Conservation (phyloP, 352 stramenopile species). For the Phytophthora megakarya region DNA sequence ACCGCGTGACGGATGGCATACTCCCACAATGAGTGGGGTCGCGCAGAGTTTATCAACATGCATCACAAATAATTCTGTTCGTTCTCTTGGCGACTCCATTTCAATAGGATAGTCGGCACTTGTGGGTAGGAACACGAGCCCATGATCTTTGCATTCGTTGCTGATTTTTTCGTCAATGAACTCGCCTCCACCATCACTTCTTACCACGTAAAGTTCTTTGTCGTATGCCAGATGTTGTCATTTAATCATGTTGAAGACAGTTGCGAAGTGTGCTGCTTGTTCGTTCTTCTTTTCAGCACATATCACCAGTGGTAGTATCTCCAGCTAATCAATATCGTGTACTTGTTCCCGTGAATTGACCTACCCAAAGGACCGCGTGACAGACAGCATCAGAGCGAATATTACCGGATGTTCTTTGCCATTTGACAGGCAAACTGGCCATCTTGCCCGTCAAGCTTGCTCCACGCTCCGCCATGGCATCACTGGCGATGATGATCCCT, state of each 20-base stretch:
- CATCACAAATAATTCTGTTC: background rate
- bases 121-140: background rate
- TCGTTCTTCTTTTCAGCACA: background rate
- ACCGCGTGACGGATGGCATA: constrained; percentile 2
- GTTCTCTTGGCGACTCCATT: constrained; percentile 3
- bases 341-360: too few species aligned
- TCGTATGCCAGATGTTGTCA: background rate
- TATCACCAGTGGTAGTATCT: background rate
- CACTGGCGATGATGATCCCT: background rate
- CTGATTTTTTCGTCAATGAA: background rate
- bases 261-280: too few species aligned
- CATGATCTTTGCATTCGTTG: background rate
- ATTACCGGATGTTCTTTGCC: too few species aligned
- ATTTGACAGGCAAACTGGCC: background rate
- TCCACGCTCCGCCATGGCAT: background rate
- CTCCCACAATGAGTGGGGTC: constrained; percentile 2
- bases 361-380: too few species aligned
- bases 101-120: constrained; percentile 3
- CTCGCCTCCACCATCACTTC: background rate
- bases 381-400: too few species aligned
- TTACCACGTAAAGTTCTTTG: background rate
- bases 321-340: too few species aligned
- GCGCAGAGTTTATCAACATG: background rate
- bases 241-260: background rate
- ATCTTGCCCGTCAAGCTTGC: background rate